Conservation (phyloP, 2,329 filamentous ascomycete species). For the Escovopsis sp. region DNA sequence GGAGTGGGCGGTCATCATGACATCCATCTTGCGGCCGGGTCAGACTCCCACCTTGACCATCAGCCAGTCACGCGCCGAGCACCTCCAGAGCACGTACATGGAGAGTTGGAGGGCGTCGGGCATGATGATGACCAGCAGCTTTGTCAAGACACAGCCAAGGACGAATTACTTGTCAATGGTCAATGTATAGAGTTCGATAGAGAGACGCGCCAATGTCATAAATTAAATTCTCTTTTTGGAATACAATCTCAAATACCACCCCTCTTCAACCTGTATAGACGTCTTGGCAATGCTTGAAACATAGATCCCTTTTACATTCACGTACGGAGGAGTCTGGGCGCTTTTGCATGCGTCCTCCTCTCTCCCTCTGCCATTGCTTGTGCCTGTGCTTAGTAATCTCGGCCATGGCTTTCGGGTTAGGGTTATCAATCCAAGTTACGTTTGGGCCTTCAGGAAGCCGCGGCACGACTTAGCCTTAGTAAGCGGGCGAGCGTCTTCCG, state of each 20-base stretch:
- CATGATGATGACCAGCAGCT: not conserved
- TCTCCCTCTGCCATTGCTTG: too few species aligned
- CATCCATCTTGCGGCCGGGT: conserved; percentile 15
- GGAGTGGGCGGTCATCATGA: conserved; percentile 51
- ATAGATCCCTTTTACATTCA: too few species aligned
- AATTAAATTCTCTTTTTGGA: too few species aligned
- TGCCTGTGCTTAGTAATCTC: too few species aligned
- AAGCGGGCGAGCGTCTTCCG: not conserved
- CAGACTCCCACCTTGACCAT: conserved; percentile 6
- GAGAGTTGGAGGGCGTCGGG: conserved; percentile 1
- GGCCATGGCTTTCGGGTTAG: too few species aligned
- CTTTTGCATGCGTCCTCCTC: too few species aligned
- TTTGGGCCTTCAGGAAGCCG: too few species aligned
- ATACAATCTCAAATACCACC: too few species aligned
- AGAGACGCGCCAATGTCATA: not conserved
- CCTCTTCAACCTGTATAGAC: too few species aligned
- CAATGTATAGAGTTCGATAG: not conserved
- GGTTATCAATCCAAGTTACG: too few species aligned
- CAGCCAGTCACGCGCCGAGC: conserved; percentile 5
- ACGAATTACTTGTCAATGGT: conserved; percentile 4
- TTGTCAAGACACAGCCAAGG: not conserved
- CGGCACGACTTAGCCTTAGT: not conserved
- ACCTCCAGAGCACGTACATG: conserved; percentile 5
- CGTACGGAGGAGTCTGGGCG: too few species aligned
- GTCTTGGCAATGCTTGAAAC: too few species aligned